These are phyloP conservation scores for Plasmodium malariae DNA, from an alignment of 169 alveolate species.

Conservation along the genomic window DNA sequence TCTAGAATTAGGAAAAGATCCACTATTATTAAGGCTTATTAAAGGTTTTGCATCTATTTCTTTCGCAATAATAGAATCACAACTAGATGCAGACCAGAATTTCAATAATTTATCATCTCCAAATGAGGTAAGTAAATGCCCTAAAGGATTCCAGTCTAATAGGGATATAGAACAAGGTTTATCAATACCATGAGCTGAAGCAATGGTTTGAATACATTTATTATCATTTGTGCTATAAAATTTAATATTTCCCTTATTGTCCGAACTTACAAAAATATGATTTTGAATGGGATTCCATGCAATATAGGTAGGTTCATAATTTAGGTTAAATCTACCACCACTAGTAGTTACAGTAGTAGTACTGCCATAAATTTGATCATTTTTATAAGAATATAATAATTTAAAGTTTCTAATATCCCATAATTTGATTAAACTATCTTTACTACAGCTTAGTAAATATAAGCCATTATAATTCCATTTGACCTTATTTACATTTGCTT, in stretches of 20 bases:
- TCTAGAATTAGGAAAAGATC: constrained; percentile 77
- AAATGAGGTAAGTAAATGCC: constrained; percentile 91
- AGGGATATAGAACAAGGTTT: constrained; percentile 82
- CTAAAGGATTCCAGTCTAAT: constrained; percentile 92
- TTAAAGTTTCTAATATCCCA: constrained; percentile 88
- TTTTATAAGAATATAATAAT: constrained; percentile 78
- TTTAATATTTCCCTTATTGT: constrained; percentile 83
- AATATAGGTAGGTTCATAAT: constrained; percentile 81
- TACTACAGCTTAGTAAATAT: constrained; percentile 79
- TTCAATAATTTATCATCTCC: constrained; percentile 87
- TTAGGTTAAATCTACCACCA: constrained; percentile 14
- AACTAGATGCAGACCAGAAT: constrained; percentile 86
- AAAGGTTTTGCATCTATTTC: constrained; percentile 76
- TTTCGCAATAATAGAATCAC: constrained; percentile 80
- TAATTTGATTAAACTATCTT: constrained; percentile 88
- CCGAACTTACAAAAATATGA: constrained; percentile 86
- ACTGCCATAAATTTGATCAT: constrained; percentile 35
- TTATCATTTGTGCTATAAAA: constrained; percentile 83
- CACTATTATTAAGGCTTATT: constrained; percentile 62
- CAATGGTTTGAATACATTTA: constrained; percentile 77
- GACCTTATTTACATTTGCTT: constrained; percentile 85
- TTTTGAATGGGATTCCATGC: constrained; percentile 90
- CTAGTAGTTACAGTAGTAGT: constrained; percentile 19
- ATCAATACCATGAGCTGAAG: constrained; percentile 78
- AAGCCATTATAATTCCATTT: constrained; percentile 84